These are phyloP conservation scores for Apophysomyces sp. DNA, from an alignment of 371 early-diverging fungal species.

Conservation along the genomic window DNA sequence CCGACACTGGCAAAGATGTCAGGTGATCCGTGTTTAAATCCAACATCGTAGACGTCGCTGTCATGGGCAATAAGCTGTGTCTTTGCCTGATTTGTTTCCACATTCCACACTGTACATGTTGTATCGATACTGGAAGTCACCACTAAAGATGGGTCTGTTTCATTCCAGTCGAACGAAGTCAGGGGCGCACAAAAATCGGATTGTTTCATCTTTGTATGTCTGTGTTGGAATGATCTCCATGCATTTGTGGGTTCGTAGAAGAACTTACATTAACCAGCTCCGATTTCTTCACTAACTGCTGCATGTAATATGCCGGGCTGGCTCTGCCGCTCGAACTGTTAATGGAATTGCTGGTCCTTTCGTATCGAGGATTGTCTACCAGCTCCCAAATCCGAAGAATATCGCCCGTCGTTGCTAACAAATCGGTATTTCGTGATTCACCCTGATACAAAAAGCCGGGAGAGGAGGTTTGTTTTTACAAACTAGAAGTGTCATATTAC, in stretches of 20 bases:
- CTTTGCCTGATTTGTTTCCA: slow-evolving; percentile 86
- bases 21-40: slow-evolving; percentile 73
- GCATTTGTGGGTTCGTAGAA: not conserved
- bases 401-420: slow-evolving; percentile 85
- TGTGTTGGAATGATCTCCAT: not conserved
- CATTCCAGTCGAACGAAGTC: slow-evolving; percentile 95
- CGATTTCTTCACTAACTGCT: slow-evolving; percentile 40
- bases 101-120: slow-evolving; percentile 96
- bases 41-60: slow-evolving; percentile 91
- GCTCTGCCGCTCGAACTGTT: slow-evolving; percentile 28
- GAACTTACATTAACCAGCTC: slow-evolving; percentile 50
- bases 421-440: slow-evolving; percentile 44
- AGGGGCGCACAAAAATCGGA: slow-evolving; percentile 76
- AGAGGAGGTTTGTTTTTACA: slow-evolving; percentile 3
- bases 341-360: slow-evolving; percentile 39
- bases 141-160: slow-evolving; percentile 72
- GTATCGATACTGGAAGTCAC: slow-evolving; percentile 93
- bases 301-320: slow-evolving; percentile 29
- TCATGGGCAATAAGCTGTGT: slow-evolving; percentile 97
- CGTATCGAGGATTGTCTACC: slow-evolving; percentile 44
- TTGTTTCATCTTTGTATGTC: slow-evolving; percentile 44
- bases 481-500: slow-evolving; percentile 11
- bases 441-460: slow-evolving; percentile 10
- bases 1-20: slow-evolving; percentile 92
- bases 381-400: slow-evolving; percentile 82